phyloP scores from a whole-genome alignment of 331 rosid genomes.

The Saraca asoca region DNA sequence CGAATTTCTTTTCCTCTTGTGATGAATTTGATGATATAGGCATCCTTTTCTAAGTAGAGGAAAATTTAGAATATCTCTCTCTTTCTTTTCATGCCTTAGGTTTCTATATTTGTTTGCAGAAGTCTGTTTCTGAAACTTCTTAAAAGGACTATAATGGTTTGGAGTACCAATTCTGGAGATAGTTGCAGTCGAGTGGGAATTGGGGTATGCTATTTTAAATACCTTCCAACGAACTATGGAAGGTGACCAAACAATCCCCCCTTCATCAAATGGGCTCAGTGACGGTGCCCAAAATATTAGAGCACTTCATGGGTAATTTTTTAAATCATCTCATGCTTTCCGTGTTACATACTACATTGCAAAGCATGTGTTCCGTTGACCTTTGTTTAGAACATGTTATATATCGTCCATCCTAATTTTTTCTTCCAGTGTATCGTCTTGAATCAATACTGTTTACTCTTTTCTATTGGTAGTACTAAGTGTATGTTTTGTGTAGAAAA shows the following conservation, averaged over 20 bases:
- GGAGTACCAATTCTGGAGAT: constrained; percentile 52
- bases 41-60: constrained; percentile 4
- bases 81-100: neutral
- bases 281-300: constrained; percentile 60
- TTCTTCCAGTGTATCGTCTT: neutral
- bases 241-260: constrained; percentile 50
- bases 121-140: constrained; percentile 38
- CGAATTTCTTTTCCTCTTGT: neutral
- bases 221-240: constrained; percentile 61
- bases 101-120: constrained; percentile 22
- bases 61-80: constrained; percentile 12
- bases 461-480: neutral
- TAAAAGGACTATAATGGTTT: constrained; percentile 65
- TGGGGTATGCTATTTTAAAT: constrained; percentile 47
- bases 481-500: neutral
- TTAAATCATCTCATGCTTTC: neutral
- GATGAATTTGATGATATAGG: neutral
- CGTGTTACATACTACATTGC: constrained; percentile 9
- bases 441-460: neutral
- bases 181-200: constrained; percentile 51
- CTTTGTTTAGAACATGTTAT: neutral
- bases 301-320: constrained; percentile 70
- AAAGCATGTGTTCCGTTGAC: constrained; percentile 12
- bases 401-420: neutral
- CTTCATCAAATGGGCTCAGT: constrained; percentile 45